Evolutionary conservation across 768 basidiomycete genomes (phyloP).

Genomic region (Sarcodon sp.): DNA sequence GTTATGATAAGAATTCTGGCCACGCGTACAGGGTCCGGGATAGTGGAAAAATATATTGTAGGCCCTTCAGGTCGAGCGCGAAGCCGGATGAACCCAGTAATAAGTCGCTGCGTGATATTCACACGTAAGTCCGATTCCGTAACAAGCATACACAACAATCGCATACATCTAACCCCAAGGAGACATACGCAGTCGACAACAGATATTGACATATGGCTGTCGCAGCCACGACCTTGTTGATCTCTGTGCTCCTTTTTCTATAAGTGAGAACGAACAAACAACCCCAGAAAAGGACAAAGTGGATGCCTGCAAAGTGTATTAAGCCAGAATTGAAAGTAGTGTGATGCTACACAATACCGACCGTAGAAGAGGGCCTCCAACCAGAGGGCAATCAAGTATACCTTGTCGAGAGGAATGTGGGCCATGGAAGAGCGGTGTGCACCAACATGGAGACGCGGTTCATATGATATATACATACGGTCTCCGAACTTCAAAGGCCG

Average conservation of each 20-base stretch:
- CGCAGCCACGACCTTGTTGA: constrained; percentile 12
- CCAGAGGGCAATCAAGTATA: constrained; percentile 22
- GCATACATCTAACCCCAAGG: constrained; percentile 14
- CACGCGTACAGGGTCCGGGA: constrained; percentile 21
- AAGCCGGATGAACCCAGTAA: constrained; percentile 19
- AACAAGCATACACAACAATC: background rate
- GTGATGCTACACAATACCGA: background rate
- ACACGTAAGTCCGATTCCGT: background rate
- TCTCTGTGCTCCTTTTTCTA: constrained; percentile 10
- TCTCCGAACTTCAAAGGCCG: too few species aligned
- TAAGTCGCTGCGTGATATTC: constrained; percentile 13
- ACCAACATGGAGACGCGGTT: too few species aligned
- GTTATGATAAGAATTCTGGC: constrained; percentile 21
- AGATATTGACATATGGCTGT: constrained; percentile 18
- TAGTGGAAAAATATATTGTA: constrained; percentile 18
- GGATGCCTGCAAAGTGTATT: constrained; percentile 12
- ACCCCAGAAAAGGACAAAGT: constrained; percentile 16
- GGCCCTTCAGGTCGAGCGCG: constrained; percentile 17
- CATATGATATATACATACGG: too few species aligned
- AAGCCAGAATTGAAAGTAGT: background rate
- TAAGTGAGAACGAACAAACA: constrained; percentile 15
- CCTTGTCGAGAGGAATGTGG: constrained; percentile 18
- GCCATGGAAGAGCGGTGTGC: background rate
- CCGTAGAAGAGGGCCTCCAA: constrained; percentile 21
- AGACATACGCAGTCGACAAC: constrained; percentile 21